Evolutionary conservation across 345 rosid genomes (phyloP).

Genomic region (Salix arbutifolia): DNA sequence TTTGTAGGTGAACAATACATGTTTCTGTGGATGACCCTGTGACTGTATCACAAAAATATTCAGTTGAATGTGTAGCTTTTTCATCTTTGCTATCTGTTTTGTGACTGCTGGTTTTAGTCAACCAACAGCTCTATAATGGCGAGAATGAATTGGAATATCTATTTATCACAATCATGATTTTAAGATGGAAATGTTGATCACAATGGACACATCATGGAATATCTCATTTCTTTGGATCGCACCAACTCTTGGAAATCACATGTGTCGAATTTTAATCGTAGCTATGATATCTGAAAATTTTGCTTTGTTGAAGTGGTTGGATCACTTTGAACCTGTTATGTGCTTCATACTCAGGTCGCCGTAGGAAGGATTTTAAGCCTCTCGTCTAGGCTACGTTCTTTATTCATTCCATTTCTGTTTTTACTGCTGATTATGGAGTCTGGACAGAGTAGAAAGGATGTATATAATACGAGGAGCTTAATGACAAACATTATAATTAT

Average conservation of each 20-base stretch:
- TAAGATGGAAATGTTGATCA: neutral
- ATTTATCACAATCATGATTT: neutral
- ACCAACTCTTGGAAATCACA: neutral
- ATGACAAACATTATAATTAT: too few relatives aligned
- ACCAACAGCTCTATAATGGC: neutral
- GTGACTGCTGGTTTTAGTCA: neutral
- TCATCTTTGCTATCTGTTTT: neutral
- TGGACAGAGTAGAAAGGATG: too few relatives aligned
- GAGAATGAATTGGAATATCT: neutral
- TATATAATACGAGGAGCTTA: too few relatives aligned
- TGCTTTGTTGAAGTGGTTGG: too few relatives aligned
- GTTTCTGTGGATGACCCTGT: neutral
- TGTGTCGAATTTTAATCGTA: neutral
- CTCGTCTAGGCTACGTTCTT: neutral
- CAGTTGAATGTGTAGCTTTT: neutral
- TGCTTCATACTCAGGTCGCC: too few relatives aligned
- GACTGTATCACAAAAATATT: neutral
- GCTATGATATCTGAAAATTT: too few relatives aligned
- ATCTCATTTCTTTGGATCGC: neutral
- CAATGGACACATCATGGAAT: neutral
- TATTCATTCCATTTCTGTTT: too few relatives aligned
- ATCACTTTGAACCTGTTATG: too few relatives aligned
- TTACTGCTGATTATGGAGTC: neutral
- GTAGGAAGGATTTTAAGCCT: neutral
- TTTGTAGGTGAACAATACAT: neutral